Conservation (phyloP, 176 grass and related monocot species). For the Lolium multiflorum region DNA sequence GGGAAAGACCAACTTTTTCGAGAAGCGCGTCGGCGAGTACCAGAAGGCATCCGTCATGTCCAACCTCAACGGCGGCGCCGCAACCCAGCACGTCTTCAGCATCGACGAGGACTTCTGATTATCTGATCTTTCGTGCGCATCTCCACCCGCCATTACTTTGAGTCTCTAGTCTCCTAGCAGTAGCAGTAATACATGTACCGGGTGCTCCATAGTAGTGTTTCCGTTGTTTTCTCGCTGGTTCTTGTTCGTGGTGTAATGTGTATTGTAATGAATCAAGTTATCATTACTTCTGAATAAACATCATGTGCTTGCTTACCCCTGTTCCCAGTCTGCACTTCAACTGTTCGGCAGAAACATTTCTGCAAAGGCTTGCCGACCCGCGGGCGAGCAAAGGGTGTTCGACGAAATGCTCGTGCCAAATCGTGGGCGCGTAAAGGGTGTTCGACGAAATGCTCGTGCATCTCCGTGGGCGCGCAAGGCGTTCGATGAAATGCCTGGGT, state of each 20-base stretch:
- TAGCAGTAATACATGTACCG: conserved; percentile 24
- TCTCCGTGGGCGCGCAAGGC: neutral
- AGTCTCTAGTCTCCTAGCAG: neutral
- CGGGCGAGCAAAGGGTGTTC: neutral
- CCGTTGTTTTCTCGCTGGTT: neutral
- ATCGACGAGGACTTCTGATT: conserved; percentile 83
- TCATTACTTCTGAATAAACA: neutral
- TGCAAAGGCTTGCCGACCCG: too few relatives aligned
- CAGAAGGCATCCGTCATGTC: conserved; percentile 83
- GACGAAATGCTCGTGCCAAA: neutral
- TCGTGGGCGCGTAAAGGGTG: neutral
- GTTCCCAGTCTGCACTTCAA: neutral
- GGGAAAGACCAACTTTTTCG: conserved; percentile 89
- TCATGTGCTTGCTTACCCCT: neutral
- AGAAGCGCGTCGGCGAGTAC: conserved; percentile 87
- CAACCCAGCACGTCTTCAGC: conserved; percentile 69
- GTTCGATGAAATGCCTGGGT: neutral
- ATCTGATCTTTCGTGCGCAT: too few relatives aligned
- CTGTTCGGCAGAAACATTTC: neutral
- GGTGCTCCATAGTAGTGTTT: neutral
- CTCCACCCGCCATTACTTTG: too few relatives aligned
- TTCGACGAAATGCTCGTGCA: neutral
- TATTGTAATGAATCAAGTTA: conserved; percentile 24
- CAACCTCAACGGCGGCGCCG: conserved; percentile 58
- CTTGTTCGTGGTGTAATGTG: conserved; percentile 23